These are phyloP conservation scores for Lagerstroemia speciosa DNA, from an alignment of 345 rosid genomes.

Conservation along the genomic window DNA sequence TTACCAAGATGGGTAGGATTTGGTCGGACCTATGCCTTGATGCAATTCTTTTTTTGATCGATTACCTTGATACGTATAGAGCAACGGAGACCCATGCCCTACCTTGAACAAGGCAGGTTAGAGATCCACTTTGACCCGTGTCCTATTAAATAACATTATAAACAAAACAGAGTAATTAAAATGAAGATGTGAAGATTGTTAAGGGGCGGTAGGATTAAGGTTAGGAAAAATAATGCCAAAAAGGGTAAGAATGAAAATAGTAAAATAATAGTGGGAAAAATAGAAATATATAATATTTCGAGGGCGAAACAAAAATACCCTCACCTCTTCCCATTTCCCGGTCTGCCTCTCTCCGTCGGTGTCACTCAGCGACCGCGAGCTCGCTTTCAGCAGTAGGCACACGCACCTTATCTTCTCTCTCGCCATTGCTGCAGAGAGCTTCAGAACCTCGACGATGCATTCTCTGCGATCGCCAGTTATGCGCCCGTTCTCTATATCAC, in stretches of 20 bases:
- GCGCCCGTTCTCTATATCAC: conserved; percentile 10
- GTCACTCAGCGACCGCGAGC: not conserved
- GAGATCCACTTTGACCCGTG: too few relatives aligned
- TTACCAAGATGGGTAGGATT: too few relatives aligned
- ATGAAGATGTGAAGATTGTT: too few relatives aligned
- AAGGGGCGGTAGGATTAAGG: too few relatives aligned
- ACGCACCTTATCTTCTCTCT: conserved; percentile 5
- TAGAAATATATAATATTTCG: not conserved
- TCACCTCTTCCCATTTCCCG: not conserved
- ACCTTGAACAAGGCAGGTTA: too few relatives aligned
- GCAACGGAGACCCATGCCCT: too few relatives aligned
- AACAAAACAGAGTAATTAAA: too few relatives aligned
- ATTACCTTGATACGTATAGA: too few relatives aligned
- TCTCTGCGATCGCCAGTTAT: conserved; percentile 8
- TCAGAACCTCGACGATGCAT: not conserved
- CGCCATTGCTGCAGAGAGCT: not conserved
- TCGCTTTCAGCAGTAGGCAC: not conserved
- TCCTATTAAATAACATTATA: too few relatives aligned
- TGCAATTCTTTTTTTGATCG: too few relatives aligned
- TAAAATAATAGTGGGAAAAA: not conserved
- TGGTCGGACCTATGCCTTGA: too few relatives aligned
- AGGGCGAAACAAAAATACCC: not conserved
- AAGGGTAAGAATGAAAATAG: not conserved
- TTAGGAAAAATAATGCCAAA: too few relatives aligned
- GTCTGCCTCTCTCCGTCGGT: not conserved